Conservation (phyloP, 2,329 filamentous ascomycete genomes). For the Emmonsia crescens region DNA sequence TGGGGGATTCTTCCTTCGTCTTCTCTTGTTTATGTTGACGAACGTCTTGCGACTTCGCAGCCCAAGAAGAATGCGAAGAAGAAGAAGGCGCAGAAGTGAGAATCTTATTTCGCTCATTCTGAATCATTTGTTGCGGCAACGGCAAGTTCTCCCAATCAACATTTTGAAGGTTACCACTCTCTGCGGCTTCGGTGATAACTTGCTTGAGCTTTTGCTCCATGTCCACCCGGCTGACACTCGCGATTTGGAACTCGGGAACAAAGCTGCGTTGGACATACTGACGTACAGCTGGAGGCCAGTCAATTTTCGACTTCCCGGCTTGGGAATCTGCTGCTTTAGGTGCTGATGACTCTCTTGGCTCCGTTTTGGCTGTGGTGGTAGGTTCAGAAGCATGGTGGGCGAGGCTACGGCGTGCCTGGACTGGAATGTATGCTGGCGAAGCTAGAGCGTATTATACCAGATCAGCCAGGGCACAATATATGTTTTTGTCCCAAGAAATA, state of each 20-base stretch:
- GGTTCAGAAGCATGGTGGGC: constrained; percentile 28
- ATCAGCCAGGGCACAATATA: background rate
- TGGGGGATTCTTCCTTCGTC: constrained; percentile 7
- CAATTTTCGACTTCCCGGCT: constrained; percentile 47
- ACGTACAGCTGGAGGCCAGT: constrained; percentile 75
- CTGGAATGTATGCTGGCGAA: constrained; percentile 50
- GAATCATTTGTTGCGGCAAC: constrained; percentile 74
- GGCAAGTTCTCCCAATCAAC: constrained; percentile 77
- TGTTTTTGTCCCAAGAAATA: background rate
- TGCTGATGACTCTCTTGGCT: constrained; percentile 20
- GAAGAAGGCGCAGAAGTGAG: constrained; percentile 23
- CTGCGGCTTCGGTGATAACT: constrained; percentile 73
- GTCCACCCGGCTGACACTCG: constrained; percentile 53
- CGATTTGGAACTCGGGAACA: constrained; percentile 57
- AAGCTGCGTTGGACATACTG: constrained; percentile 86
- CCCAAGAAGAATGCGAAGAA: constrained; percentile 18
- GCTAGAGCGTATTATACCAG: constrained; percentile 13
- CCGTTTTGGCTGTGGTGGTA: constrained; percentile 7
- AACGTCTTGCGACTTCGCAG: constrained; percentile 21
- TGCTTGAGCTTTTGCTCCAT: constrained; percentile 77
- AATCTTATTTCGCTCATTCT: constrained; percentile 50
- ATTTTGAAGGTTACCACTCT: constrained; percentile 57
- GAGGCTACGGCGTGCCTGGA: constrained; percentile 53
- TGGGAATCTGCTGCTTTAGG: constrained; percentile 17
- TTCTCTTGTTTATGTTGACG: constrained; percentile 2